Conservation (phyloP, 176 grass and related monocot genomes). For the Avena eriantha region DNA sequence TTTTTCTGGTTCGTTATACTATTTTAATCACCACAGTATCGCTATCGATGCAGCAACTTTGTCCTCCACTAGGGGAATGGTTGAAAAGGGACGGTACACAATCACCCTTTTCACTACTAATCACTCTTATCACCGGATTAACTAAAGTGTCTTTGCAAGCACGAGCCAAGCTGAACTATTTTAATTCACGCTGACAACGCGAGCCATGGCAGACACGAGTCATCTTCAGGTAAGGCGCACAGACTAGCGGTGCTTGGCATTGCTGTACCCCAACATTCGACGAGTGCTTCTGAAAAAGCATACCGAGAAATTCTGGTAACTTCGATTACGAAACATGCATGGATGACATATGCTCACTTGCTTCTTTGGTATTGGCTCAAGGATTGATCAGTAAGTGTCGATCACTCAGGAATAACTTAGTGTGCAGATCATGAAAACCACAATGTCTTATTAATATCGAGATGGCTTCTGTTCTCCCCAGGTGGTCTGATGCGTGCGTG, state of each 20-base stretch:
- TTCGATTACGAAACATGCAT: neutral
- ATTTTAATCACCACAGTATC: neutral
- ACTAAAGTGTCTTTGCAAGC: conserved; percentile 11
- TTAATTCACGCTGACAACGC: neutral
- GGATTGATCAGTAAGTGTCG: neutral
- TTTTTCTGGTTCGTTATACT: conserved; percentile 17
- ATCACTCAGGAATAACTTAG: neutral
- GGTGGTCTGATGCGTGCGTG: neutral
- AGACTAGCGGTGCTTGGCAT: neutral
- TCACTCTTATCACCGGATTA: conserved; percentile 5
- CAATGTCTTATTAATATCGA: conserved; percentile 18
- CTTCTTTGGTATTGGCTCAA: neutral
- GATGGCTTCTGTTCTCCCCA: neutral
- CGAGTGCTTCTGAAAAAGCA: neutral
- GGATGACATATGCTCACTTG: neutral
- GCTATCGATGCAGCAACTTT: neutral
- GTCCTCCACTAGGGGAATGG: neutral
- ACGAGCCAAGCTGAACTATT: neutral
- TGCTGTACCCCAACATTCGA: conserved; percentile 19
- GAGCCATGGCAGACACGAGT: neutral
- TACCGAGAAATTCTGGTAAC: conserved; percentile 44
- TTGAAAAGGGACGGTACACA: neutral
- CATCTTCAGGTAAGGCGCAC: neutral
- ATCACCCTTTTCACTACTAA: neutral
- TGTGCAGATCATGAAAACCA: conserved; percentile 19